A percentile compares a stretch with the other conserved stretches of the same genome.
Evolutionary conservation across 352 stramenopile genomes (phyloP).

Genomic region (Phytophthora meadii): DNA sequence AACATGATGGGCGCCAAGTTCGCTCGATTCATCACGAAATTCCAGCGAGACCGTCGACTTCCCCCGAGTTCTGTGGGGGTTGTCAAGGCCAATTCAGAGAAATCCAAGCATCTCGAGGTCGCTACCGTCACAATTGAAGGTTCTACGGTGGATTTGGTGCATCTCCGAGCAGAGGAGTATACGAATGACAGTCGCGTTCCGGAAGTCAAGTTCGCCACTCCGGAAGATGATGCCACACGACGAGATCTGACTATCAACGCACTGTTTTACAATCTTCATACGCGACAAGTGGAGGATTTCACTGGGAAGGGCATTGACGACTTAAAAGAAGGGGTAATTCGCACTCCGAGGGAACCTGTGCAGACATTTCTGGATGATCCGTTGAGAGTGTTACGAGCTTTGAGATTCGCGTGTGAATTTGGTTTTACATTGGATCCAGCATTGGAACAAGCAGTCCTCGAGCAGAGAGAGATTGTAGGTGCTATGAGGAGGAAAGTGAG

Average conservation of each 20-base stretch:
- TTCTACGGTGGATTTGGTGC: constrained; percentile 97
- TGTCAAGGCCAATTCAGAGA: constrained; percentile 93
- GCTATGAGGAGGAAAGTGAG: constrained; percentile 89
- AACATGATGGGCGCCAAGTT: constrained; percentile 97
- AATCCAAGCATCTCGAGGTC: constrained; percentile 98
- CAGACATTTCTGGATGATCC: constrained; percentile 98
- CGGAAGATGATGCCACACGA: constrained; percentile 84
- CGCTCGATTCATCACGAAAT: constrained; percentile 75
- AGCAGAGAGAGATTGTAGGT: constrained; percentile 62
- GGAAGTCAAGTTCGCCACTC: constrained; percentile 88
- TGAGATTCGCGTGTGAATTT: constrained; percentile 98
- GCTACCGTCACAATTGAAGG: constrained; percentile 95
- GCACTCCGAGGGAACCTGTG: constrained; percentile 94
- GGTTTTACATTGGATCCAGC: constrained; percentile 91
- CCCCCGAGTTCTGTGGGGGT: constrained; percentile 84
- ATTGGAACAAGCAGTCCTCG: constrained; percentile 64
- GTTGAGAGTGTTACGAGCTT: constrained; percentile 93
- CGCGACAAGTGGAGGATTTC: constrained; percentile 95
- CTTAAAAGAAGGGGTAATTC: constrained; percentile 91
- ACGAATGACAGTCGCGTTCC: constrained; percentile 92
- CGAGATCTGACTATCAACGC: constrained; percentile 99
- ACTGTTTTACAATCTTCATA: constrained; percentile 99
- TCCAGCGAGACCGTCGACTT: constrained; percentile 60
- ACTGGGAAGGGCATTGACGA: constrained; percentile 94
- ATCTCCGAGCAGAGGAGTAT: constrained; percentile 97